phyloP scores from a whole-genome alignment of 768 basidiomycete genomes.

The Hygrocybe punicea region DNA sequence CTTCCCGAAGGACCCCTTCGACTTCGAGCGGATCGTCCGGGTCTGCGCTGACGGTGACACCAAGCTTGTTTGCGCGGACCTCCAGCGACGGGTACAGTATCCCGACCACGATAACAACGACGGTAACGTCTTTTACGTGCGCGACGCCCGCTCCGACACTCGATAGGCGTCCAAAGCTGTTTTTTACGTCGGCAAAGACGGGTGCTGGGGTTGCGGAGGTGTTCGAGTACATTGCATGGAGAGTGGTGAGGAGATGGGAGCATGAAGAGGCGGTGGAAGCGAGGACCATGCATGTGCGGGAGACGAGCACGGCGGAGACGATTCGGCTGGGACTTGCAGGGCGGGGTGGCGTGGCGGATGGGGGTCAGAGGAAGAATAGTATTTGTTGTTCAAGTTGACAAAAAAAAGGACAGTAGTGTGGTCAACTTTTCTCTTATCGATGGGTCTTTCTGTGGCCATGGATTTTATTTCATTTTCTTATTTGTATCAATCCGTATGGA shows the following conservation, averaged over 20 bases:
- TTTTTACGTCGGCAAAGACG: slow-evolving; percentile 77
- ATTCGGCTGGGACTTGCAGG: slow-evolving; percentile 32
- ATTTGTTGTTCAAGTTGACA: neutral
- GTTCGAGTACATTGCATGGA: slow-evolving; percentile 69
- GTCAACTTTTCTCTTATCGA: too few species aligned
- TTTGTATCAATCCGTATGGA: too few species aligned
- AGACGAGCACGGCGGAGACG: slow-evolving; percentile 35
- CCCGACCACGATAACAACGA: neutral
- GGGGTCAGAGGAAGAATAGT: neutral
- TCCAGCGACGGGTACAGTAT: slow-evolving; percentile 2
- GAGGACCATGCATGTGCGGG: slow-evolving; percentile 39
- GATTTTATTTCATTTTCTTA: too few species aligned
- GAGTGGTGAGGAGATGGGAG: slow-evolving; percentile 63
- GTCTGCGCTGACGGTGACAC: slow-evolving; percentile 53
- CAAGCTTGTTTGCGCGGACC: slow-evolving; percentile 50
- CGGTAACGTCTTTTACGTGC: neutral
- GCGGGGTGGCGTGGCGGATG: neutral
- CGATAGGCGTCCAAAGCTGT: slow-evolving; percentile 59
- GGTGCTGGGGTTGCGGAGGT: slow-evolving; percentile 67
- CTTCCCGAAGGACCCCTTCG: slow-evolving; percentile 10
- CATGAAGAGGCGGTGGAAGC: slow-evolving; percentile 59
- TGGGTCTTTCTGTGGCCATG: too few species aligned
- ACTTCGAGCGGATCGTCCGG: slow-evolving; percentile 26
- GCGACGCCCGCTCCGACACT: slow-evolving; percentile 30
- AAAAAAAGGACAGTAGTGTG: too few species aligned